phyloP scores from a whole-genome alignment of 1,139 yeast species.

The Taphrina wiesneri region DNA sequence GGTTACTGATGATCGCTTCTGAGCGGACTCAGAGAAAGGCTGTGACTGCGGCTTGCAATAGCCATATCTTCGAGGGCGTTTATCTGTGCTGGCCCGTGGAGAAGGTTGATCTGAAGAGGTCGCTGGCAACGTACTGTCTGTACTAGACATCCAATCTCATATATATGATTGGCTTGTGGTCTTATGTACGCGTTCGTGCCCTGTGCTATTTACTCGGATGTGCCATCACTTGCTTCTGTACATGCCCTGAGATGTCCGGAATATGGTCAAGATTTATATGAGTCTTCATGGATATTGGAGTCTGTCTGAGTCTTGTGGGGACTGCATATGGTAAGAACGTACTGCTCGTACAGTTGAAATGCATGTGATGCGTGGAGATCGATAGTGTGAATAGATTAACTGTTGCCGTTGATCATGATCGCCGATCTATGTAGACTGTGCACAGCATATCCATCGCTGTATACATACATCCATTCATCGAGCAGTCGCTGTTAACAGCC shows the following conservation, averaged over 20 bases:
- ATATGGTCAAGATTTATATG: too few species aligned
- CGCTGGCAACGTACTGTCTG: not conserved
- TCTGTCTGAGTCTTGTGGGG: not conserved
- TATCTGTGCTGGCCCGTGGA: not conserved
- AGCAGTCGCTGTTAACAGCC: too few species aligned
- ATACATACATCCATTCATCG: too few species aligned
- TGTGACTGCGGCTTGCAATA: constrained; percentile 22
- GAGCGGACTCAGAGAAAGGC: constrained; percentile 26
- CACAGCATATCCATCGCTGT: too few species aligned
- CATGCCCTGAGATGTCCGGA: too few species aligned
- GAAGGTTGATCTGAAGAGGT: not conserved
- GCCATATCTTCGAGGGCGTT: constrained; percentile 14
- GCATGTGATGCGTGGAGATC: constrained; percentile 2
- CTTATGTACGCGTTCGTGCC: too few species aligned
- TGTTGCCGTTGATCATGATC: too few species aligned
- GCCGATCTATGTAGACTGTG: too few species aligned
- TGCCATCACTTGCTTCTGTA: too few species aligned
- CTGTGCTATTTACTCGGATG: too few species aligned
- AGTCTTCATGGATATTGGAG: not conserved
- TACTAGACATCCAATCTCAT: not conserved
- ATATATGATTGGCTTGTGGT: not conserved
- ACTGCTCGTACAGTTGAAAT: not conserved
- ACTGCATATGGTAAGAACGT: not conserved
- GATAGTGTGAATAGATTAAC: not conserved
- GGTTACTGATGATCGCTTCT: constrained; percentile 16